A percentile compares a stretch with the other conserved stretches of the same genome.
phyloP scores from a whole-genome alignment of 306 rosid genomes.

The Mucuna pruriens region DNA sequence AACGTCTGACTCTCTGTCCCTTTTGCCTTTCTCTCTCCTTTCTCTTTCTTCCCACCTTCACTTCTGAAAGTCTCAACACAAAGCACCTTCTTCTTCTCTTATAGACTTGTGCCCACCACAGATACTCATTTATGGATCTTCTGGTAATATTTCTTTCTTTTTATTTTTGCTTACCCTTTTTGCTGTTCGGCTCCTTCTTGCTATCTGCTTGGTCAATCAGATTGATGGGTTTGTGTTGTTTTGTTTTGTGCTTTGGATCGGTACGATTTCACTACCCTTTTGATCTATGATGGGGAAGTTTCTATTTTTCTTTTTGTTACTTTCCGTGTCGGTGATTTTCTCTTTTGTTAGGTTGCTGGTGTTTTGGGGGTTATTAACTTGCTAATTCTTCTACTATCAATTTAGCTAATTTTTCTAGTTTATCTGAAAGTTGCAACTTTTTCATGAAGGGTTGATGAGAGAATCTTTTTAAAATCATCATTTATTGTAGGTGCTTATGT shows the following conservation, averaged over 20 bases:
- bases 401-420: neutral
- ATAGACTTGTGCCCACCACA: constrained; percentile 11
- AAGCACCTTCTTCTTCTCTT: neutral
- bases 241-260: neutral
- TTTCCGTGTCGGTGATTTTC: neutral
- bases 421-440: neutral
- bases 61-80: neutral
- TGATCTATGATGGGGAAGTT: neutral
- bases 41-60: neutral
- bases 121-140: constrained; percentile 21
- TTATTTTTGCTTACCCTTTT: constrained; percentile 6
- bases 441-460: neutral
- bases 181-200: neutral
- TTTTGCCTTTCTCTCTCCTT: constrained; percentile 9
- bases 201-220: neutral
- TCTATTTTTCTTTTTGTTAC: neutral
- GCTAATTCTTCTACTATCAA: neutral
- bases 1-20: neutral
- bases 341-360: neutral
- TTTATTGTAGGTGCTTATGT: neutral
- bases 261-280: neutral
- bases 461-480: neutral
- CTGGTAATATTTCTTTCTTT: constrained; percentile 3
- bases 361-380: neutral
- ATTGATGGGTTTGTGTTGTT: neutral